Evolutionary conservation across 139 green algal genomes (phyloP), one percentile per base, ranked within the genome.

Genomic region (Spirogloea muscicola): DNA sequence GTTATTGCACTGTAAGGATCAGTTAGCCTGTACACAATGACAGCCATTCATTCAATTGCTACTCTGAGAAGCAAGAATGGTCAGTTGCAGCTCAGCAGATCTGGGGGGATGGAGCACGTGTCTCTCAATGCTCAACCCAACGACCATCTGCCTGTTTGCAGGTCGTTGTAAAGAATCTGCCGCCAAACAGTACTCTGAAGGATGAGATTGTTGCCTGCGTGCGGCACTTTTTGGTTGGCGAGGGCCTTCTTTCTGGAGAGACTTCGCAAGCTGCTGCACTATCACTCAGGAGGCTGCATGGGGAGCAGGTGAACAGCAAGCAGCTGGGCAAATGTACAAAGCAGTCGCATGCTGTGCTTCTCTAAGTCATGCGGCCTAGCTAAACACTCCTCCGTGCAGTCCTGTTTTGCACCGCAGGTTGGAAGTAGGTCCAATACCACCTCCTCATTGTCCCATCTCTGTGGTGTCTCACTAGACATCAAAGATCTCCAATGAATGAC

Each of bases 121-220:
- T 55, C 46, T 55, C 21, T 55, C 21, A 21, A 31, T 21, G 21
- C 46, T 55, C 46, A 31, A 21, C 46, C 46, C 21, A 21, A 31
- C 21, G 46, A 55, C 21, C 46, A 31, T 55, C 21, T 55, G 21
- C 40, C 21, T 21, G 21, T 62, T 62, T 10, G 18, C 69, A 77
- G 65, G 72, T 80, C 16, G 34, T 80, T 18, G 38, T 80, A 5
- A 80, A 80, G 62, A 80, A 80, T 38, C 72, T 80, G 2, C 72
- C 72, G 5, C 72, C 72, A 48, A 78, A 78, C 72, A 80, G 16
- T 1, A 31, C 39, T 1, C 49, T 80, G 0, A 69, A 44, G 13
- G 27, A 34, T 42, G 72, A 80, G 65, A 80, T 80, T 25, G 64
- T 80, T 27, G 40, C n/a, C 25, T 21, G 33, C n/a, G 51, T 73